Percentiles rank a stretch among this genome's conserved stretches.
Evolutionary conservation across 495 filamentous ascomycete species (phyloP).

Genomic region (Neurospora sp.): DNA sequence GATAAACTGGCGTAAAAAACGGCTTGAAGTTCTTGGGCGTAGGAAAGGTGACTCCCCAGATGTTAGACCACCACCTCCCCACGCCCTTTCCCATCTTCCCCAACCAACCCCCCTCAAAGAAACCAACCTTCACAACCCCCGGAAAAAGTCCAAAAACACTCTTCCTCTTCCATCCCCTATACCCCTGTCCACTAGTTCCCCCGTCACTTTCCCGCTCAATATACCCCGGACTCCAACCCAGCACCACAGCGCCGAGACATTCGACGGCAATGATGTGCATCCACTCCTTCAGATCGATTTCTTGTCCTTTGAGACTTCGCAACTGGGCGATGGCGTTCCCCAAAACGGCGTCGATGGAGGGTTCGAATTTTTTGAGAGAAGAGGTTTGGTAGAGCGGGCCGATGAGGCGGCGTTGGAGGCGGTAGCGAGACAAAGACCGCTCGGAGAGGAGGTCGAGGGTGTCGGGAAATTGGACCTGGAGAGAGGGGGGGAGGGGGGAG

Average conservation of each 20-base stretch:
- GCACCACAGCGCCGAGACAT: slow-evolving; percentile 28
- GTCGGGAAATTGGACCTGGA: slow-evolving; percentile 1
- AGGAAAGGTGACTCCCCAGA: slow-evolving; percentile 21
- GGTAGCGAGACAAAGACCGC: slow-evolving; percentile 26
- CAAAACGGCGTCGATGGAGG: too few relatives aligned
- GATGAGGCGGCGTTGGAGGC: slow-evolving; percentile 30
- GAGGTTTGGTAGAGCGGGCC: slow-evolving; percentile 24
- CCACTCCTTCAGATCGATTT: slow-evolving; percentile 31
- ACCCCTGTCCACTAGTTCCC: slow-evolving; percentile 25
- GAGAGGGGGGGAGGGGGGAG: background rate
- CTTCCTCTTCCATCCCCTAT: slow-evolving; percentile 27
- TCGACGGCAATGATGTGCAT: slow-evolving; percentile 35
- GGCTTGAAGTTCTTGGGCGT: slow-evolving; percentile 24
- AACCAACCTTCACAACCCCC: too few relatives aligned
- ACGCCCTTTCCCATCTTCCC: background rate
- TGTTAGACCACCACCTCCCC: slow-evolving; percentile 9
- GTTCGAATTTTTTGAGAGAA: slow-evolving; percentile 28
- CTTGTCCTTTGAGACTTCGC: too few relatives aligned
- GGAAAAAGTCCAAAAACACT: slow-evolving; percentile 28
- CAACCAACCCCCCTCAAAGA: background rate
- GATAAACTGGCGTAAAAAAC: slow-evolving; percentile 27
- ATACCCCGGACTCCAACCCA: slow-evolving; percentile 31
- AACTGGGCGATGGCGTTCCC: too few relatives aligned
- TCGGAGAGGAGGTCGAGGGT: slow-evolving; percentile 30
- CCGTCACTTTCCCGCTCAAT: slow-evolving; percentile 27